A percentile compares a stretch with the other conserved stretches of the same genome.
These are phyloP conservation scores for Leccinum subfulvum DNA, from an alignment of 1,284 basidiomycete species.

Conservation along the genomic window DNA sequence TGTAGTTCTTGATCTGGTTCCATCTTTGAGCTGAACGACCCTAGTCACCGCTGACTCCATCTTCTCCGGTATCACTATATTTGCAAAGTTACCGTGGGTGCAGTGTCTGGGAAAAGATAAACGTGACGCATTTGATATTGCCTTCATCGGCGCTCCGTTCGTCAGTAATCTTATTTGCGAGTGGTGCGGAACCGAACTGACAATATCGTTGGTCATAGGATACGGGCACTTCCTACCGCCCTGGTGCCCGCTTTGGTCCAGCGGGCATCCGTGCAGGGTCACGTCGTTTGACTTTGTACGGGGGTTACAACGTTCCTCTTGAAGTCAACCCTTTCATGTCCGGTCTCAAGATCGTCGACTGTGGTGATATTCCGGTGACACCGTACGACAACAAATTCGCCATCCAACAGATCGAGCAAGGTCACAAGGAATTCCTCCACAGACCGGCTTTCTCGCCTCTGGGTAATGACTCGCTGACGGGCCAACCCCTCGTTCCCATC, in stretches of 20 bases:
- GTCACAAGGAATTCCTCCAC: slow-evolving; percentile 62
- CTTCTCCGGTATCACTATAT: slow-evolving; percentile 74
- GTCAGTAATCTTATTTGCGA: slow-evolving; percentile 37
- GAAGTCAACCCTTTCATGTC: slow-evolving; percentile 64
- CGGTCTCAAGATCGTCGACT: slow-evolving; percentile 68
- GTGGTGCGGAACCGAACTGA: neutral
- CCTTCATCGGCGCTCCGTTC: slow-evolving; percentile 78
- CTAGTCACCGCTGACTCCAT: slow-evolving; percentile 67
- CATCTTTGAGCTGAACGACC: neutral
- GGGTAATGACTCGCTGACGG: slow-evolving; percentile 58
- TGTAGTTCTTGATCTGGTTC: neutral
- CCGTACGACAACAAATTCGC: slow-evolving; percentile 71
- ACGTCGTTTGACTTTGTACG: slow-evolving; percentile 68
- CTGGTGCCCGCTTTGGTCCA: slow-evolving; percentile 78
- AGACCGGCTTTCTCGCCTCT: slow-evolving; percentile 58
- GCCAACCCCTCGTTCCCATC: slow-evolving; percentile 51
- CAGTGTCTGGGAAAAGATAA: slow-evolving; percentile 64
- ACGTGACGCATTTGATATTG: slow-evolving; percentile 64
- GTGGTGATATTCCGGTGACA: slow-evolving; percentile 57
- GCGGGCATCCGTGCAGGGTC: slow-evolving; percentile 74
- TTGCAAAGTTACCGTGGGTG: slow-evolving; percentile 73
- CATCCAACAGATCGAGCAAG: slow-evolving; percentile 71
- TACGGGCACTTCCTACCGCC: slow-evolving; percentile 74
- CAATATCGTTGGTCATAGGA: slow-evolving; percentile 42
- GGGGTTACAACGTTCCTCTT: slow-evolving; percentile 74